Evolutionary conservation across 2,329 filamentous ascomycete species (phyloP), one percentile per base, ranked within the genome.

Genomic region (Ophiostoma angusticollis): DNA sequence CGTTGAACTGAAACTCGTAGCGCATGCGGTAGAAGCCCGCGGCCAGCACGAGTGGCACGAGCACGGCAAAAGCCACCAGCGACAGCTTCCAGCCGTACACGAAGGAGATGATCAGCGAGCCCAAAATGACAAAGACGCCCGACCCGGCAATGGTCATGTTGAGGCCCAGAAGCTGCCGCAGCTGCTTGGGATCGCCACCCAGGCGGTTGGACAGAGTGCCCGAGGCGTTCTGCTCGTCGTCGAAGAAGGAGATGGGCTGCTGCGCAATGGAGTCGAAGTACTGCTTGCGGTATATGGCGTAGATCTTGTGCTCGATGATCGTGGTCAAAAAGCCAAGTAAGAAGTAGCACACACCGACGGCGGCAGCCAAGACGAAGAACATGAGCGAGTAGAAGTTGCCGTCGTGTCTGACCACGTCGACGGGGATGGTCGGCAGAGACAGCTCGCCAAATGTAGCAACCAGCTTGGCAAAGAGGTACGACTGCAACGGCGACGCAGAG

Each of bases 11-110:
- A n/a, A 64, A 55, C 49, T 74, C 70, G 21, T 69, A 62, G n/a
- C 63, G 58, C 31, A 75, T 57, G 11, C 71, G 62, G 45, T 54
- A 59, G 31, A 58, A 54, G 0, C 61, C 61, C 1, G 62, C 52
- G 6, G 49, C 50, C 11, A 58, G 46, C 30, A 58, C 53, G 6
- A 59, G 40, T 3, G 54, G 53, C 46, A 59, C 55, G 6, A 57
- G 54, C 1, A 53, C 51, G 18, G 51, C 45, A 13, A 58, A 58
- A 2, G 61, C 57, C 0, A 87, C 75, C 0, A 84, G 55, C 1
- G 77, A 73, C 9, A 87, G 63, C 52, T 85, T 86, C 82, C 82
- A 87, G 1, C 80, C 78, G 51, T 80, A 84, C 9, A 68, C 63
- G 49, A 84, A 84, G 1, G 78, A 67, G 33, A 86, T 77, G 21